A percentile compares a stretch with the other conserved stretches of the same genome.
Conservation (phyloP, 108 stramenopile species). For the Fragilaria radians region DNA sequence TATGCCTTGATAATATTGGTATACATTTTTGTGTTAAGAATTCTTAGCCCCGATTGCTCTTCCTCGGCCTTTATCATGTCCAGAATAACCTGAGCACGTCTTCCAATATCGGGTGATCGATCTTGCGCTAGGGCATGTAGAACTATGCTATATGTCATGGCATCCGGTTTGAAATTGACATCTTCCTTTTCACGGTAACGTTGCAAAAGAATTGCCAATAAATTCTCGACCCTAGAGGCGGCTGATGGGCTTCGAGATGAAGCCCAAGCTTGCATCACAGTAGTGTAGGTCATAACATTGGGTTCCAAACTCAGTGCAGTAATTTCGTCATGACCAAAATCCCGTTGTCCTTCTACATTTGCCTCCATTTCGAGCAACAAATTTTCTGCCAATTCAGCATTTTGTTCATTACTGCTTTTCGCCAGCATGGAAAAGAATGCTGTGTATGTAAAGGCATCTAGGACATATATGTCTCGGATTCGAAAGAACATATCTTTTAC, state of each 20-base stretch:
- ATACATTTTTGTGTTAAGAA: neutral
- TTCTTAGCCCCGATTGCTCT: neutral
- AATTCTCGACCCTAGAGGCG: constrained; percentile 37
- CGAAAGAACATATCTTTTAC: neutral
- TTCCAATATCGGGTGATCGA: constrained; percentile 10
- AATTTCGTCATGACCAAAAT: constrained; percentile 22
- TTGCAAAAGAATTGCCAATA: constrained; percentile 45
- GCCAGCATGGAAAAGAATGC: constrained; percentile 1
- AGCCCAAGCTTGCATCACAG: constrained; percentile 60
- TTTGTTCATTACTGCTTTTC: neutral
- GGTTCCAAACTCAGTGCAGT: constrained; percentile 37
- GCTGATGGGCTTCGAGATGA: constrained; percentile 42
- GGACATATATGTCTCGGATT: neutral
- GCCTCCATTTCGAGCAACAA: constrained; percentile 35
- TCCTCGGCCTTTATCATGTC: neutral
- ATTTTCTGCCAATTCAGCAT: constrained; percentile 22
- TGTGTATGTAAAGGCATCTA: constrained; percentile 1
- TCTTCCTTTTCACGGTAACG: constrained; percentile 22
- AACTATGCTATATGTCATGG: constrained; percentile 16
- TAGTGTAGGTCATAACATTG: constrained; percentile 47
- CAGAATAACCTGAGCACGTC: constrained; percentile 13
- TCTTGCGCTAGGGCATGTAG: constrained; percentile 26
- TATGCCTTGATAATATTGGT: neutral
- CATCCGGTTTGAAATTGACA: constrained; percentile 17
- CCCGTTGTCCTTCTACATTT: constrained; percentile 15